A percentile compares a stretch with the other conserved stretches of the same genome.
Evolutionary conservation across 805 yeast genomes (phyloP).

Genomic region (Starmerella tilneyi): DNA sequence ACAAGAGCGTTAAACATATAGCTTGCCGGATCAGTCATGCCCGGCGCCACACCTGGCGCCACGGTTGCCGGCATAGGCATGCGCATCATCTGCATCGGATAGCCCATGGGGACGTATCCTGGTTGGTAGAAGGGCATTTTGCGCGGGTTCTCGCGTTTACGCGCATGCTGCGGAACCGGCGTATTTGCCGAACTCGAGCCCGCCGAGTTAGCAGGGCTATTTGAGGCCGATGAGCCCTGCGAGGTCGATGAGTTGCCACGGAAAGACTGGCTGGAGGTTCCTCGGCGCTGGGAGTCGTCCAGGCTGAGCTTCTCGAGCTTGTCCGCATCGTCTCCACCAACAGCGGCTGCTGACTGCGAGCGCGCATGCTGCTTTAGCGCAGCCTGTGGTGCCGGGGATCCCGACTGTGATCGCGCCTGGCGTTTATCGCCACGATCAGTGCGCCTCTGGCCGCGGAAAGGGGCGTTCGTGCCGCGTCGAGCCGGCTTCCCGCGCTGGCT

Average conservation of each 20-base stretch:
- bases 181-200: conserved; percentile 5
- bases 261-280: neutral
- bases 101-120: conserved; percentile 9
- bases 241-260: conserved; percentile 1
- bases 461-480: conserved; percentile 5
- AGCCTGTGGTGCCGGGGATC: conserved; percentile 7
- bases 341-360: conserved; percentile 10
- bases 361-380: conserved; percentile 15
- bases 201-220: conserved; percentile 6
- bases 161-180: conserved; percentile 5
- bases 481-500: conserved; percentile 12
- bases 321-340: conserved; percentile 1
- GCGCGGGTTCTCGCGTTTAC: conserved; percentile 6
- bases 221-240: conserved; percentile 6
- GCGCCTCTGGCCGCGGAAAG: conserved; percentile 10
- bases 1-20: conserved; percentile 30
- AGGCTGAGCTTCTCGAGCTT: conserved; percentile 5
- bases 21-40: conserved; percentile 6
- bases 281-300: conserved; percentile 4
- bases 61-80: conserved; percentile 10
- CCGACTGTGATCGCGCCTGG: conserved; percentile 9
- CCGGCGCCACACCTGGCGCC: conserved; percentile 5
- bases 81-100: conserved; percentile 14
- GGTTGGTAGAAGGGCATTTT: conserved; percentile 11
- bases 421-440: conserved; percentile 11